Evolutionary conservation across 2,329 filamentous ascomycete species (phyloP).

Genomic region (Coccinonectria pachysandricola): DNA sequence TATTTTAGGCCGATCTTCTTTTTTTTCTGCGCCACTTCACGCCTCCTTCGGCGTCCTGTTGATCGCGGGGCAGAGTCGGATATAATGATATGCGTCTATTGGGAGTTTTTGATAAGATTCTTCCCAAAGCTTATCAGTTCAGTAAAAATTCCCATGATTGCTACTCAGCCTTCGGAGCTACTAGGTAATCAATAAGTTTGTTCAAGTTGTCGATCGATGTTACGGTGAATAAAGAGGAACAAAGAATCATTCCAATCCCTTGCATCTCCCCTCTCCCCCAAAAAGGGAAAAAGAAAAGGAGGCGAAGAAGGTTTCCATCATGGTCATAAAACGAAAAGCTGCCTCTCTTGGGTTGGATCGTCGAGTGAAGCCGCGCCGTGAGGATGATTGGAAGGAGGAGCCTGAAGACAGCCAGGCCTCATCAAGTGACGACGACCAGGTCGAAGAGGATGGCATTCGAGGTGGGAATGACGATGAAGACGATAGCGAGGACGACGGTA

Average conservation of each 20-base stretch:
- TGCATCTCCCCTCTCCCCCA: too few species aligned
- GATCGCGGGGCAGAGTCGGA: too few species aligned
- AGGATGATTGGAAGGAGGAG: slow-evolving; percentile 33
- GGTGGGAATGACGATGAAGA: slow-evolving; percentile 17
- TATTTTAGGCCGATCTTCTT: too few species aligned
- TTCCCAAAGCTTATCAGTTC: slow-evolving; percentile 11
- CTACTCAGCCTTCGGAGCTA: too few species aligned
- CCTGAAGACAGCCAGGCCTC: slow-evolving; percentile 23
- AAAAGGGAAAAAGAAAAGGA: too few species aligned
- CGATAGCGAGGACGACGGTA: slow-evolving; percentile 13
- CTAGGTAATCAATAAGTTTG: too few species aligned
- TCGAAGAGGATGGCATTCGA: slow-evolving; percentile 19
- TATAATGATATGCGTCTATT: slow-evolving; percentile 9
- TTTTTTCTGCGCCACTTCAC: too few species aligned
- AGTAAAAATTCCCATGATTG: slow-evolving; percentile 10
- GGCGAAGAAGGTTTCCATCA: slow-evolving; percentile 10
- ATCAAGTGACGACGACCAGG: slow-evolving; percentile 20
- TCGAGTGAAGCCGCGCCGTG: slow-evolving; percentile 33
- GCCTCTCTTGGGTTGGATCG: slow-evolving; percentile 28
- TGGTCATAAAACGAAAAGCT: slow-evolving; percentile 32
- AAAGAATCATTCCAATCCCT: too few species aligned
- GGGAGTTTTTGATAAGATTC: slow-evolving; percentile 9
- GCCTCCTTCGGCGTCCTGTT: too few species aligned
- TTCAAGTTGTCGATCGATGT: too few species aligned
- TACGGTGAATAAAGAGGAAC: too few species aligned